Evolutionary conservation across 352 stramenopile species (phyloP).

Genomic region (Discostella stelligera): DNA sequence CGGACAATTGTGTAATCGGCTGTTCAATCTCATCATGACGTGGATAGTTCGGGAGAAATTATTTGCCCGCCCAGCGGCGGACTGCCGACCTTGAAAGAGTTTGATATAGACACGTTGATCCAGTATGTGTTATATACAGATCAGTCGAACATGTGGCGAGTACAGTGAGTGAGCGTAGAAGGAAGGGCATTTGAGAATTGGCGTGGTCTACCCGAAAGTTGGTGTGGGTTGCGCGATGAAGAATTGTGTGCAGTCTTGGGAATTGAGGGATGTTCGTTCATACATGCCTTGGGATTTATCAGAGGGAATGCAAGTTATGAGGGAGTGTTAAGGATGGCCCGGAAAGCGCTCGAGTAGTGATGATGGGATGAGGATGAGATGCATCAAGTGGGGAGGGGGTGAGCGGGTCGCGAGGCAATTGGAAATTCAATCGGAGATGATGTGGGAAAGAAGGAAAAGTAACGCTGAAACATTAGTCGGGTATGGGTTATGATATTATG

Average conservation of each 20-base stretch:
- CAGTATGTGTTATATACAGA: conserved; percentile 98
- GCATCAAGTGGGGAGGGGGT: no score
- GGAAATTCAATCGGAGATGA: no score
- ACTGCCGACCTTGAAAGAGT: conserved; percentile 93
- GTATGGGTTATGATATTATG: no score
- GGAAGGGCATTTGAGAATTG: conserved; percentile 91
- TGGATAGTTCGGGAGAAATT: conserved; percentile 91
- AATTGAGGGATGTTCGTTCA: conserved; percentile 93
- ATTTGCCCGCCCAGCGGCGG: conserved; percentile 87
- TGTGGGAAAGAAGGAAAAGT: no score
- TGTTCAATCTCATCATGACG: conserved; percentile 86
- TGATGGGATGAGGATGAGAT: no score
- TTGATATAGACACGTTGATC: conserved; percentile 75
- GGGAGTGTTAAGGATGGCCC: conserved; percentile 93
- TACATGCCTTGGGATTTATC: conserved; percentile 98
- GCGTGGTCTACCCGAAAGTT: conserved; percentile 87
- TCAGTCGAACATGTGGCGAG: conserved; percentile 90
- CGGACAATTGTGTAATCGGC: conserved; percentile 91
- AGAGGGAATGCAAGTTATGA: conserved; percentile 95
- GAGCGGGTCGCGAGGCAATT: no score
- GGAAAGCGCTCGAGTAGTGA: conserved; percentile 54
- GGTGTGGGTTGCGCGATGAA: conserved; percentile 92
- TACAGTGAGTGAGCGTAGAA: conserved; percentile 94
- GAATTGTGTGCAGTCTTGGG: conserved; percentile 87
- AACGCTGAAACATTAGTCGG: no score